Percentiles rank a stretch among this genome's conserved stretches.
Conservation (phyloP, 2,329 filamentous ascomycete genomes). For the Pezicula carpinea region DNA sequence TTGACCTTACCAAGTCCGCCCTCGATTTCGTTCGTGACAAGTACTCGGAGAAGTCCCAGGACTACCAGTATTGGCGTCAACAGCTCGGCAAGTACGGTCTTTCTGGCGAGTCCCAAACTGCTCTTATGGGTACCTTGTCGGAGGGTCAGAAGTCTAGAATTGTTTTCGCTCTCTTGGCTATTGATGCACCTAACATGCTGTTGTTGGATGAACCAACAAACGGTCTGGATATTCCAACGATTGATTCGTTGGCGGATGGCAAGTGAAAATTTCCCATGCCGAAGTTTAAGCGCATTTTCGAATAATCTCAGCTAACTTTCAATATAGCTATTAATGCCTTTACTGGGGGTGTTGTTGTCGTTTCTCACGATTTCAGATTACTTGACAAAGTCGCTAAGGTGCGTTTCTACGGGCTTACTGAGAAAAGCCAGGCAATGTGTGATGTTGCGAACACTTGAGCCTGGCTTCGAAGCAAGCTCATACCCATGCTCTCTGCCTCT, state of each 20-base stretch:
- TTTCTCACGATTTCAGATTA: constrained; percentile 98
- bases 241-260: constrained; percentile 94
- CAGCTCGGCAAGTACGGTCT: constrained; percentile 94
- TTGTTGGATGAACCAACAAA: constrained; percentile 98
- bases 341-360: constrained; percentile 92
- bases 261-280: too few relatives aligned
- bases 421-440: too few relatives aligned
- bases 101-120: constrained; percentile 88
- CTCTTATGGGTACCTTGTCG: constrained; percentile 94
- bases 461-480: too few relatives aligned
- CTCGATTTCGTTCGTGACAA: constrained; percentile 98
- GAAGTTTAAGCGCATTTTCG: too few relatives aligned
- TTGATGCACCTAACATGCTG: constrained; percentile 96
- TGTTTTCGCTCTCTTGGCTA: constrained; percentile 92
- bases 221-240: constrained; percentile 97
- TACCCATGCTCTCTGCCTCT: too few relatives aligned
- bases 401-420: too few relatives aligned
- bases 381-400: constrained; percentile 96
- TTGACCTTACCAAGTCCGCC: constrained; percentile 95
- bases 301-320: too few relatives aligned
- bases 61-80: constrained; percentile 99
- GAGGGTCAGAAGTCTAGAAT: constrained; percentile 98
- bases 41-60: constrained; percentile 82
- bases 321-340: constrained; percentile 96
- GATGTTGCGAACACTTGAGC: too few relatives aligned